Evolutionary conservation across 768 basidiomycete species (phyloP), one percentile per base, ranked within the genome.

Genomic region (Hysterangium stoloniferum): DNA sequence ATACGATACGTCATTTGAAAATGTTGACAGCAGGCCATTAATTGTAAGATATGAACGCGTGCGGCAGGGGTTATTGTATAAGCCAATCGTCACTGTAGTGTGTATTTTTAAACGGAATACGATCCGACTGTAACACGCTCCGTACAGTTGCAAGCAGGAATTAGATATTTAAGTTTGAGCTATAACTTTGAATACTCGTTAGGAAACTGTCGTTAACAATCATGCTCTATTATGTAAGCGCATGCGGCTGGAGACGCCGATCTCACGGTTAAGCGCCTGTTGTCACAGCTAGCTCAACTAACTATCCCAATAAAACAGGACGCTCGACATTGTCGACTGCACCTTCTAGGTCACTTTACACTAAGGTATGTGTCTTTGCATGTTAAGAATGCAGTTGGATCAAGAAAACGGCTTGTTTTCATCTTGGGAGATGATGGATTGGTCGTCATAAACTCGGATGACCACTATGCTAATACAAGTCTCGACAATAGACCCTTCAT

Each of bases 281-380:
- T 37, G 17, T 12, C 27, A 35, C 31, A 48, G 28, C 33, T 33
- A 48, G 25, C 32, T 19, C 29, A 31, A 32, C 44, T 45, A 31
- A 32, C 48, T 31, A 51, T 51, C 49, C 40, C 22, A 51, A 31
- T 29, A 51, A 51, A 51, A 24, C 38, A 41, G 38, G 38, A 31
- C 49, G 37, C 25, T 49, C 38, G 49, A 42, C 36, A 33, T 32
- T 29, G 49, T 51, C 37, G 38, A 51, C 40, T 22, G 49, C 41
- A 45, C n/a, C 36, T 24, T 42, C 38, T 41, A 31, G 38, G 38
- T 51, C 49, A 51, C 3, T 28, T 51, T 42, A 51, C 31, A 29
- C 29, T 28, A 50, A 40, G 31, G 49, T 51, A 41, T 35, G 49
- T 51, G 49, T 42, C 7, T 51, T 41, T 4, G 32, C 12, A 15